Percentiles rank a stretch among this genome's conserved stretches.
Evolutionary conservation across 2,329 filamentous ascomycete species (phyloP).

Genomic region (Ploettnerulaceae sp.): DNA sequence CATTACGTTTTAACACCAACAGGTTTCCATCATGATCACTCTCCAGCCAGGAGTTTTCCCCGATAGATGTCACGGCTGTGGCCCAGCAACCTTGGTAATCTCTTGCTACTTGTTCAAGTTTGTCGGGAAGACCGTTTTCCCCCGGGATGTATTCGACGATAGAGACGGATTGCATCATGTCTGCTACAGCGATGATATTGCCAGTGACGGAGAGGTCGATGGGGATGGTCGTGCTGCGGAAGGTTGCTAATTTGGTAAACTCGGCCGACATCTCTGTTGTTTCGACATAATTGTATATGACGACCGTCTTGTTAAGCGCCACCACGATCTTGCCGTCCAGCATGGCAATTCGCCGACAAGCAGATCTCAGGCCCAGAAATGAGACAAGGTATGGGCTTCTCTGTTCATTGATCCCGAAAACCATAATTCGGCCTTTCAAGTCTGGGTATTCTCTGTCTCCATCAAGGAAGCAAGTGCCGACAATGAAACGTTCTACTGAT

Average conservation of each 20-base stretch:
- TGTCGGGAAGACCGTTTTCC: slow-evolving; percentile 51
- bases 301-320: slow-evolving; percentile 82
- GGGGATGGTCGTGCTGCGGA: slow-evolving; percentile 77
- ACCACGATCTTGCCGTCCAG: slow-evolving; percentile 76
- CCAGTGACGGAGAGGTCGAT: slow-evolving; percentile 72
- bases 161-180: slow-evolving; percentile 89
- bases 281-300: slow-evolving; percentile 52
- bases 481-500: slow-evolving; percentile 73
- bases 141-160: slow-evolving; percentile 67
- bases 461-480: slow-evolving; percentile 75
- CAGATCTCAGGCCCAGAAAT: slow-evolving; percentile 67
- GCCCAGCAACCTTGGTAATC: slow-evolving; percentile 80
- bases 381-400: slow-evolving; percentile 68
- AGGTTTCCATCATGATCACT: slow-evolving; percentile 86
- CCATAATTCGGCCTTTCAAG: slow-evolving; percentile 71
- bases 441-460: slow-evolving; percentile 46
- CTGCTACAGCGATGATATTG: slow-evolving; percentile 75
- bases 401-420: slow-evolving; percentile 76
- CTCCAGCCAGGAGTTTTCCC: slow-evolving; percentile 71
- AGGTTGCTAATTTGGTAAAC: slow-evolving; percentile 68
- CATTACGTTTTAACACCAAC: slow-evolving; percentile 70
- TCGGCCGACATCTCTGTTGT: slow-evolving; percentile 50
- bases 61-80: slow-evolving; percentile 71
- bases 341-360: slow-evolving; percentile 73
- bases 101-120: slow-evolving; percentile 68